Percentiles rank a stretch among this genome's conserved stretches.
Evolutionary conservation across 164 flowering plant genomes (phyloP).

Genomic region (Nelumbo lutea): DNA sequence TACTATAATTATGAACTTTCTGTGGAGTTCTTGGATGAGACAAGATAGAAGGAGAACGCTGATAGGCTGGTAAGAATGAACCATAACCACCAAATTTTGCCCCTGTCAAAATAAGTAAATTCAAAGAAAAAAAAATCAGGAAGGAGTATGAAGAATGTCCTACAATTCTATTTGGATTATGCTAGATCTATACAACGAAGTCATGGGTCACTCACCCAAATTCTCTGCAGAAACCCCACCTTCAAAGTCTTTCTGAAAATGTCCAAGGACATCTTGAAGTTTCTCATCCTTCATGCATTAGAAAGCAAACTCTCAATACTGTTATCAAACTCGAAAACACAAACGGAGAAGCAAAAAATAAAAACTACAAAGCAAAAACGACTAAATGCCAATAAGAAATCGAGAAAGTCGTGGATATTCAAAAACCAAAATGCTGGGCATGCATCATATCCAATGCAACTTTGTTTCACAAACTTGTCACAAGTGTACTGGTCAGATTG

Average conservation of each 20-base stretch:
- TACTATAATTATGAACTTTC: slow-evolving; percentile 19
- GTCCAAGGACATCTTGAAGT: slow-evolving; percentile 53
- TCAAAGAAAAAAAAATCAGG: slow-evolving; percentile 8
- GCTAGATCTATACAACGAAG: background rate
- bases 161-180: background rate
- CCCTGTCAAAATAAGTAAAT: slow-evolving; percentile 39
- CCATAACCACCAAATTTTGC: slow-evolving; percentile 85
- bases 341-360: background rate
- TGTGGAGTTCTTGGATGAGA: slow-evolving; percentile 48
- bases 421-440: background rate
- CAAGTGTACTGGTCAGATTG: background rate
- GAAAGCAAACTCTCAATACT: slow-evolving; percentile 9
- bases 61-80: slow-evolving; percentile 67
- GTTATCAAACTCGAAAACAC: background rate
- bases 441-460: background rate
- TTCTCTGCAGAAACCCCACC: slow-evolving; percentile 53
- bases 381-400: background rate
- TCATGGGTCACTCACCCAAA: slow-evolving; percentile 15
- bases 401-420: background rate
- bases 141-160: background rate
- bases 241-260: slow-evolving; percentile 62
- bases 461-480: background rate
- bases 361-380: background rate
- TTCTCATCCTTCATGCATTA: slow-evolving; percentile 44
- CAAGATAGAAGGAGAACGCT: slow-evolving; percentile 43